phyloP scores from a whole-genome alignment of 2,329 filamentous ascomycete species.

The Beauveria bassiana region DNA sequence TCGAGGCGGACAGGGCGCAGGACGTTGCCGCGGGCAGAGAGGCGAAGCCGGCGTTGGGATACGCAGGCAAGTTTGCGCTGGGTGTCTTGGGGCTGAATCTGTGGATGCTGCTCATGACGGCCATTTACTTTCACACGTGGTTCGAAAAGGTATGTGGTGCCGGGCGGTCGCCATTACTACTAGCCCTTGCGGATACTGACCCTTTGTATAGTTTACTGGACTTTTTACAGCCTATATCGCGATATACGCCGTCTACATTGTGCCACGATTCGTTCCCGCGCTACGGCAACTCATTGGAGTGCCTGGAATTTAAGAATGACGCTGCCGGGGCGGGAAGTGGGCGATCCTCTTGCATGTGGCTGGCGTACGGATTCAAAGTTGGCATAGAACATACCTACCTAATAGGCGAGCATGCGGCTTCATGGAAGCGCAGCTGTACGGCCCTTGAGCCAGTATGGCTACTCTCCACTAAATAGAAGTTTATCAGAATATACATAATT shows the following conservation, averaged over 20 bases:
- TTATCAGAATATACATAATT: not conserved
- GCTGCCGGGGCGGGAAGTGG: not conserved
- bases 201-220: conserved; percentile 41
- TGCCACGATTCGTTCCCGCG: conserved; percentile 42
- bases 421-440: not conserved
- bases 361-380: conserved; percentile 3
- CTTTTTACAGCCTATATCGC: conserved; percentile 39
- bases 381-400: not conserved
- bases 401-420: not conserved
- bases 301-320: conserved; percentile 37
- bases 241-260: conserved; percentile 43
- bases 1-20: conserved; percentile 31
- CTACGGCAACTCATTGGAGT: conserved; percentile 39
- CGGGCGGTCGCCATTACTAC: too few relatives aligned
- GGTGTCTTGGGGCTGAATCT: conserved; percentile 63
- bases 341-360: not conserved
- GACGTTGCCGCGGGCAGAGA: conserved; percentile 21
- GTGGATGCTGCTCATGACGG: conserved; percentile 99
- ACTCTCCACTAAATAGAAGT: not conserved
- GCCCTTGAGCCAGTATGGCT: not conserved
- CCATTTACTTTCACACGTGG: conserved; percentile 98
- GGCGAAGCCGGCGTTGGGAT: conserved; percentile 28
- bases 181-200: conserved; percentile 16
- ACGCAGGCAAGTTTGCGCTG: conserved; percentile 49
- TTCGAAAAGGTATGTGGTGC: conserved; percentile 72